Conservation (phyloP, 2,329 filamentous ascomycete genomes). For the Penicillium sp. region DNA sequence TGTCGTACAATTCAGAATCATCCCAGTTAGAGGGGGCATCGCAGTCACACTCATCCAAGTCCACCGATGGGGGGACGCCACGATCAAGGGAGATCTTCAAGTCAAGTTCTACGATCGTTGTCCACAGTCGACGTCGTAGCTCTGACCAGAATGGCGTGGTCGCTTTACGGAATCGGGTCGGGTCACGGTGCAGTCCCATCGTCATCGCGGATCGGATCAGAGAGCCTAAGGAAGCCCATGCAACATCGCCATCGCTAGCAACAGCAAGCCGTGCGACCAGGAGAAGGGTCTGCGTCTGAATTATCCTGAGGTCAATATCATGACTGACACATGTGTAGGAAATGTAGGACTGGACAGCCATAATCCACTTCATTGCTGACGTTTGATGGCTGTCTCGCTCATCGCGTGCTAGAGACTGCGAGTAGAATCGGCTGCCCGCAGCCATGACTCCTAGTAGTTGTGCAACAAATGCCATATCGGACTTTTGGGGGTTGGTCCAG, state of each 20-base stretch:
- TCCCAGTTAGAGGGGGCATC: constrained; percentile 41
- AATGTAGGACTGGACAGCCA: constrained; percentile 39
- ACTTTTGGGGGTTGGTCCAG: constrained; percentile 50
- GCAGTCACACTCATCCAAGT: constrained; percentile 40
- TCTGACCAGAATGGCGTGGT: constrained; percentile 43
- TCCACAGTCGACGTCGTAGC: constrained; percentile 49
- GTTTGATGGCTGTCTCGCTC: constrained; percentile 42
- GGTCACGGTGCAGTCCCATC: constrained; percentile 47
- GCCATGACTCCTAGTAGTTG: constrained; percentile 42
- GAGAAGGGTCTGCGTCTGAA: constrained; percentile 38
- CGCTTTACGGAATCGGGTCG: constrained; percentile 36
- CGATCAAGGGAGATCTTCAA: constrained; percentile 40
- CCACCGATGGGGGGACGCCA: constrained; percentile 37
- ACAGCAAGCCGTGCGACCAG: constrained; percentile 36
- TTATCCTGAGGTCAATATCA: constrained; percentile 31
- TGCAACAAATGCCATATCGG: constrained; percentile 51
- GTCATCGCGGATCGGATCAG: constrained; percentile 45
- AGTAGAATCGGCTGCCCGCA: constrained; percentile 49
- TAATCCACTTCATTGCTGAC: constrained; percentile 49
- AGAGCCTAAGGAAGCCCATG: constrained; percentile 41
- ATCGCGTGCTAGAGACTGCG: constrained; percentile 16
- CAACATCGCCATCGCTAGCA: constrained; percentile 34
- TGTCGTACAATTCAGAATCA: constrained; percentile 35
- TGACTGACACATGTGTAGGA: constrained; percentile 34
- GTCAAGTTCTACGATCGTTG: constrained; percentile 46